Evolutionary conservation across 805 yeast species (phyloP), one percentile per base, ranked within the genome.

Genomic region (Scheffersomyces lignosus): DNA sequence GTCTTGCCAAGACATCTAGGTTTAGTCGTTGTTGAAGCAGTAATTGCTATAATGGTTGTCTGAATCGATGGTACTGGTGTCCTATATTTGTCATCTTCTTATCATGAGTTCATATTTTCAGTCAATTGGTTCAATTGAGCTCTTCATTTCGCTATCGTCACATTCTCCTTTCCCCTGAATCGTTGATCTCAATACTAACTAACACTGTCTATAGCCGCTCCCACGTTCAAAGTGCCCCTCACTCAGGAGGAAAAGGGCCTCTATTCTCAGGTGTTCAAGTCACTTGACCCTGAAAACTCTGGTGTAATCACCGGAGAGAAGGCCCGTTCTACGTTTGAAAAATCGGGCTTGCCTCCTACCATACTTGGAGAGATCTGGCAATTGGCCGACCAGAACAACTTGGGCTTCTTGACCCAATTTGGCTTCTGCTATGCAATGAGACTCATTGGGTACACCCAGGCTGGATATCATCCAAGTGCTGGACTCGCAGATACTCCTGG

Each of bases 311-410:
- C 96, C 3, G 99, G 99, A 24, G 90, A 84, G 26, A 80, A 82
- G 27, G 87, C 96, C 9, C 78, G 93, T 47, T 73, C 87, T 9
- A 71, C 95, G 5, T 80, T 93, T 45, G 96, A 89, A 51, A 85
- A 84, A 41, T 81, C 95, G 3, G 95, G 95, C 1, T 71, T 93
- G 32, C 81, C 93, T 4, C 83, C 95, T 3, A 70, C 81, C 13
- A 66, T 77, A 20, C 70, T 93, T 24, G 96, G 96, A 7, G 93
- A 89, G 61, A 82, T 93, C 45, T 93, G 99, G 99, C 90, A 86
- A 59, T 58, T 85, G 24, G 89, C 96, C n/a, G 99, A 93, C 63
- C 75, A 78, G n/a, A 81, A 80, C 41, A 88, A 88, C 64, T 73
- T 80, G 45, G 99, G 99, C 0, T 85, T 82, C 53, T 70, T 93